Evolutionary conservation across 2,329 filamentous ascomycete genomes (phyloP), one percentile per base, ranked within the genome.

Genomic region (Fusarium tupiense): DNA sequence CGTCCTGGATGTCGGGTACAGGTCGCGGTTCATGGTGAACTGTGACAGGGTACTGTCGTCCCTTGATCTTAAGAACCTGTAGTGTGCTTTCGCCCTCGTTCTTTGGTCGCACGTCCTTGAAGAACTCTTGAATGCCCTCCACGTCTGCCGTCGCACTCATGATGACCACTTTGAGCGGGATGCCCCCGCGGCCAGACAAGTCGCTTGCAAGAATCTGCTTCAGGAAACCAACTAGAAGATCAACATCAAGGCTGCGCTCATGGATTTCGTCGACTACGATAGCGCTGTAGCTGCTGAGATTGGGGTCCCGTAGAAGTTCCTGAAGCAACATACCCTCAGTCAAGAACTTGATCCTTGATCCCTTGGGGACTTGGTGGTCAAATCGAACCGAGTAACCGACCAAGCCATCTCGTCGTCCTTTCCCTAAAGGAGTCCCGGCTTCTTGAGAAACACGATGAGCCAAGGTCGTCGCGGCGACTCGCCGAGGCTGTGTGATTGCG

Each of bases 61-160:
- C 96, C 81, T 95, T 91, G 61, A 98, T 95, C 76, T 91, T 90
- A 58, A 83, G 89, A 77, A 84, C 87, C 78, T 82, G 83, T 35
- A 85, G 82, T 3, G 69, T 61, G 17, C 59, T 75, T 24, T 58
- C 54, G 16, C 65, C 73, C 22, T 74, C 69, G 16, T 50, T 61
- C 33, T 74, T 67, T 10, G 77, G 53, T 5, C 68, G 58, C 10
- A 74, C 56, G 13, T 80, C 77, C 14, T 85, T 83, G 84, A 98
- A 98, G 81, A 98, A 98, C 0, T 86, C 85, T 49, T 90, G 87
- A 38, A 98, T 90, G 64, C 89, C 90, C 69, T 96, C 92, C 66
- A 98, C 91, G 81, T 98, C 94, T 43, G 95, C 94, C 12, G 96
- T 99, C 57, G 96, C 96, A 87, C 95, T 98, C 96, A 99, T 99